Percentiles rank a stretch among this genome's conserved stretches.
Conservation (phyloP, 2,329 filamentous ascomycete species). For the Fusarium chuoi region DNA sequence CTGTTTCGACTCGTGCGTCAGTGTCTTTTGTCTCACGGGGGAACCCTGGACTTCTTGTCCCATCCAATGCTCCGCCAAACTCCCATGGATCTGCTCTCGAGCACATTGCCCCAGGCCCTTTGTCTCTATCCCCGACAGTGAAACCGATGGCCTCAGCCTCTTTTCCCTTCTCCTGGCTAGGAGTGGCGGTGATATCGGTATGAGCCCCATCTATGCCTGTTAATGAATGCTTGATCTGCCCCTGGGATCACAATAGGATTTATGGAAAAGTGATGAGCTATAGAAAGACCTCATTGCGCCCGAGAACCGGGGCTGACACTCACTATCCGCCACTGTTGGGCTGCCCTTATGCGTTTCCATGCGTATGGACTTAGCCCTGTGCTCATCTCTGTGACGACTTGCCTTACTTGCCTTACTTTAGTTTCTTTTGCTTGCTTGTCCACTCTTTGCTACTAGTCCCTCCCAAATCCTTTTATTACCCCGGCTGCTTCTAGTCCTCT, state of each 20-base stretch:
- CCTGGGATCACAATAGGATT: constrained; percentile 17
- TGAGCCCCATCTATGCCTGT: constrained; percentile 17
- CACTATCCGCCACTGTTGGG: constrained; percentile 20
- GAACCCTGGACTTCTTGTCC: constrained; percentile 15
- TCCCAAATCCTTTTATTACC: constrained; percentile 16
- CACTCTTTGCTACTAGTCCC: background rate
- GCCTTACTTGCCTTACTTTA: background rate
- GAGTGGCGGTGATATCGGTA: constrained; percentile 22
- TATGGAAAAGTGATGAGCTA: constrained; percentile 21
- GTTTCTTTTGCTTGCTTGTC: constrained; percentile 17
- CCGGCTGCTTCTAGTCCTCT: constrained; percentile 23
- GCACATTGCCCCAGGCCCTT: background rate
- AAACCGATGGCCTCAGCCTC: constrained; percentile 18
- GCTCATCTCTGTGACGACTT: constrained; percentile 20
- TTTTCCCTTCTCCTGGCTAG: background rate
- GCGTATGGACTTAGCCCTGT: constrained; percentile 29
- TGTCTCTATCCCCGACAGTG: constrained; percentile 1
- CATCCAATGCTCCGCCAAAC: constrained; percentile 13
- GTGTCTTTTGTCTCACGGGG: background rate
- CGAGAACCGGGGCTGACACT: constrained; percentile 26
- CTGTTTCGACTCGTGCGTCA: background rate
- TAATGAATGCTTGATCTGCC: constrained; percentile 27
- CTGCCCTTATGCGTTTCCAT: constrained; percentile 32
- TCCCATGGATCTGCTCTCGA: constrained; percentile 14
- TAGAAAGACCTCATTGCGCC: constrained; percentile 34